Conservation (phyloP, 371 early-diverging fungal genomes). For the Phascolomyces articulosus region DNA sequence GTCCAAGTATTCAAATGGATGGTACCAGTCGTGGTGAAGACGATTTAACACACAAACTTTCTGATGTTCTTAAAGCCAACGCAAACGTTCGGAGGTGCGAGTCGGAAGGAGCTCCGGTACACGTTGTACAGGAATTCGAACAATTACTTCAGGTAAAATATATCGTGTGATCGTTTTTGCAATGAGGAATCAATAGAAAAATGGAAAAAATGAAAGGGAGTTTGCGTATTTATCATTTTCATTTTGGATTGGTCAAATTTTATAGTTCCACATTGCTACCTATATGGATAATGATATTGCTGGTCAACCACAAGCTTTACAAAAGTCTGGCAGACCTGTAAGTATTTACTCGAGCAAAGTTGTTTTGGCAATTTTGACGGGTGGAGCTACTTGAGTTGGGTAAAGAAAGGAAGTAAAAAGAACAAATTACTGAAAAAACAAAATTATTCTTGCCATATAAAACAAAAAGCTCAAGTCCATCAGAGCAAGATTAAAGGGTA, state of each 20-base stretch:
- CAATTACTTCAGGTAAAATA: constrained; percentile 79
- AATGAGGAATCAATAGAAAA: too few species aligned
- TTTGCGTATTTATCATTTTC: neutral
- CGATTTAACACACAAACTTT: constrained; percentile 97
- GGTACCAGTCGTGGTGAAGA: constrained; percentile 96
- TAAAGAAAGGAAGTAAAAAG: neutral
- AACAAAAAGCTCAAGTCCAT: constrained; percentile 86
- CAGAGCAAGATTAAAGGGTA: constrained; percentile 98
- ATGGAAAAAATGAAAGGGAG: neutral
- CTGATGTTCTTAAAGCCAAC: constrained; percentile 98
- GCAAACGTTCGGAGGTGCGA: constrained; percentile 87
- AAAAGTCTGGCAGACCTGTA: constrained; percentile 97
- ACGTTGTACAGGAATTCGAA: constrained; percentile 96
- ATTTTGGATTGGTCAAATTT: neutral
- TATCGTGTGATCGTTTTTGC: too few species aligned
- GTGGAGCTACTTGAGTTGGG: constrained; percentile 3
- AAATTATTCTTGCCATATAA: neutral
- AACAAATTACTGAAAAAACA: neutral
- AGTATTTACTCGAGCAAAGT: constrained; percentile 19
- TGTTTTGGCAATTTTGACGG: neutral
- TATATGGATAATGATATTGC: constrained; percentile 99
- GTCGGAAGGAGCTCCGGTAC: constrained; percentile 96
- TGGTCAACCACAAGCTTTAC: constrained; percentile 96
- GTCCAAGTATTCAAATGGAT: constrained; percentile 98
- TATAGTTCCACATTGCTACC: constrained; percentile 96